These are phyloP conservation scores for Fulvia fulva DNA, from an alignment of 2,329 filamentous ascomycete species.

Conservation along the genomic window DNA sequence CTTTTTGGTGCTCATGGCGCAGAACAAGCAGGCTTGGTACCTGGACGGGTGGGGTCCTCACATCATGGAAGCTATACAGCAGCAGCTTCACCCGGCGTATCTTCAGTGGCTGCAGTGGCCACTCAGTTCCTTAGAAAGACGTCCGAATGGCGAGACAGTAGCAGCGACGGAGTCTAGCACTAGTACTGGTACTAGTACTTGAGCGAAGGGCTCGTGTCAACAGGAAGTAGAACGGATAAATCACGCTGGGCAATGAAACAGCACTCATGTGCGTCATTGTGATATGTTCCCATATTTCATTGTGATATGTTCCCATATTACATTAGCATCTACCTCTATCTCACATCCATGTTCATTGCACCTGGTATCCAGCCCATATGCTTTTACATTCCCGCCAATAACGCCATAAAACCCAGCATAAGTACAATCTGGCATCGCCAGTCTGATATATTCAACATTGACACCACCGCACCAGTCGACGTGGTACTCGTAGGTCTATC, in stretches of 20 bases:
- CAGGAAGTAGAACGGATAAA: too few relatives aligned
- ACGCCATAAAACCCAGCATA: background rate
- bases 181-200: too few relatives aligned
- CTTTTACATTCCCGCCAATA: background rate
- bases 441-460: background rate
- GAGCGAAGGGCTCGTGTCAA: too few relatives aligned
- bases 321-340: background rate
- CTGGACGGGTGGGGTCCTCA: conserved; percentile 17
- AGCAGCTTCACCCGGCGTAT: conserved; percentile 15
- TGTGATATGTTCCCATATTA: background rate
- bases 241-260: too few relatives aligned
- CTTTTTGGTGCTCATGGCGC: conserved; percentile 11
- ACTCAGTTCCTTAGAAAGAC: background rate
- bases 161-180: too few relatives aligned
- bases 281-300: too few relatives aligned
- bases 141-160: background rate
- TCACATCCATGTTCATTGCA: background rate
- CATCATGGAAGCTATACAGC: conserved; percentile 13
- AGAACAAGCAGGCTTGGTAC: conserved; percentile 16
- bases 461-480: background rate
- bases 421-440: background rate
- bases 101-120: conserved; percentile 17
- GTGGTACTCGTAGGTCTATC: background rate
- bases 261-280: too few relatives aligned
- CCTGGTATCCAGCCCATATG: background rate